A percentile compares a stretch with the other conserved stretches of the same genome.
phyloP scores from a whole-genome alignment of 1,284 basidiomycete species.

The Kwoniella shivajii region DNA sequence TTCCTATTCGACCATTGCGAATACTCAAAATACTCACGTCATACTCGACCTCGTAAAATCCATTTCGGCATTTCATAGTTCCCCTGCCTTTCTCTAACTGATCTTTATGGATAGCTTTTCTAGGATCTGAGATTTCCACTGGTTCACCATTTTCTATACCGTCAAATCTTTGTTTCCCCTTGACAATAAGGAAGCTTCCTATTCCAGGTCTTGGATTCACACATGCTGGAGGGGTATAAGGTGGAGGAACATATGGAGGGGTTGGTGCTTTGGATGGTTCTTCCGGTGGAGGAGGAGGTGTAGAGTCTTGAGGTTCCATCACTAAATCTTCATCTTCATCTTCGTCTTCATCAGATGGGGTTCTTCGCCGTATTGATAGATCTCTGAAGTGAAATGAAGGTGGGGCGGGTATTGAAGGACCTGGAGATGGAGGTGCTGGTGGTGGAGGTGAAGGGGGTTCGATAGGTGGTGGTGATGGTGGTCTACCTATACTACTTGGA shows the following conservation, averaged over 20 bases:
- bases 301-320: not conserved
- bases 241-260: conserved; percentile 19
- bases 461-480: conserved; percentile 29
- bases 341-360: conserved; percentile 15
- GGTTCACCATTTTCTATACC: conserved; percentile 35
- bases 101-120: conserved; percentile 28
- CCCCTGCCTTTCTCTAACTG: conserved; percentile 35
- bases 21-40: conserved; percentile 38
- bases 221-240: conserved; percentile 32
- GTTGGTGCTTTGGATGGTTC: conserved; percentile 11
- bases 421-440: conserved; percentile 27
- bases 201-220: conserved; percentile 28
- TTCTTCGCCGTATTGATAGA: conserved; percentile 11
- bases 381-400: conserved; percentile 35
- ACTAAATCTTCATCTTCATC: not conserved
- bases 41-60: conserved; percentile 37
- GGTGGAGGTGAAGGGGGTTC: conserved; percentile 13
- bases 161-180: conserved; percentile 39
- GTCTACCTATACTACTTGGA: conserved; percentile 25
- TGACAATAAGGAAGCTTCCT: conserved; percentile 37
- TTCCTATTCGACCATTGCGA: no score
- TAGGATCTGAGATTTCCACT: conserved; percentile 38
- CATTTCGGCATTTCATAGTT: conserved; percentile 32
- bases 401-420: conserved; percentile 11
- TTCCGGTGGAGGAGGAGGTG: conserved; percentile 16